These are phyloP conservation scores for Ricinus communis DNA, from an alignment of 345 rosid genomes.

Conservation along the genomic window DNA sequence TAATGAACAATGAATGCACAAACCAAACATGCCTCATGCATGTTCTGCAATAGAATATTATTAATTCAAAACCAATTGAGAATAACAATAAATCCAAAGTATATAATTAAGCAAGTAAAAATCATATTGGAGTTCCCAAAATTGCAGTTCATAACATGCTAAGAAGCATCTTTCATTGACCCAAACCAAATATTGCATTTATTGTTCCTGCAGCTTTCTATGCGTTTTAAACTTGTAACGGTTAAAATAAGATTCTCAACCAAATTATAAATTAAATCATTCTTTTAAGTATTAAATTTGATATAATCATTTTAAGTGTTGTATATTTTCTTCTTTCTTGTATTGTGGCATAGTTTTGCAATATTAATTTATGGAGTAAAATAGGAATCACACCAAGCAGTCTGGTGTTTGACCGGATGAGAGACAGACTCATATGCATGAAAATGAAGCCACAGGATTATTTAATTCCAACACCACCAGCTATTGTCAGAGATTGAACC, in stretches of 20 bases:
- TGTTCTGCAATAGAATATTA: neutral
- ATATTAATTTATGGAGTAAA: too few relatives aligned
- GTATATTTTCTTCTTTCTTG: too few relatives aligned
- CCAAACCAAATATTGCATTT: neutral
- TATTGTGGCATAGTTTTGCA: too few relatives aligned
- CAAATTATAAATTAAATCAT: too few relatives aligned
- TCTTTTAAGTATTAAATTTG: too few relatives aligned
- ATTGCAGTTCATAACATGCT: neutral
- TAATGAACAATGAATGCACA: slow-evolving; percentile 11
- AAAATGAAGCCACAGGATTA: slow-evolving; percentile 2
- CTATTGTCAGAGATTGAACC: slow-evolving; percentile 16
- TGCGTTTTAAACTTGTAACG: too few relatives aligned
- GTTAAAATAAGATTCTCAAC: too few relatives aligned
- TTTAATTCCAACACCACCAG: neutral
- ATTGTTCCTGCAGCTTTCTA: too few relatives aligned
- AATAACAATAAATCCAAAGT: neutral
- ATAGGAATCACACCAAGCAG: too few relatives aligned
- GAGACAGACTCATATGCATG: slow-evolving; percentile 3
- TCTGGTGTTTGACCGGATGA: slow-evolving; percentile 24
- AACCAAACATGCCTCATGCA: slow-evolving; percentile 16
- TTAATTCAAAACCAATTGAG: neutral
- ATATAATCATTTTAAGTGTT: too few relatives aligned
- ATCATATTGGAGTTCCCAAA: neutral
- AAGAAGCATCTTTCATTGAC: slow-evolving; percentile 7
- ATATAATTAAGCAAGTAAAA: too few relatives aligned